phyloP scores from a whole-genome alignment of 2,329 filamentous ascomycete genomes.

The Diaporthe destruens region DNA sequence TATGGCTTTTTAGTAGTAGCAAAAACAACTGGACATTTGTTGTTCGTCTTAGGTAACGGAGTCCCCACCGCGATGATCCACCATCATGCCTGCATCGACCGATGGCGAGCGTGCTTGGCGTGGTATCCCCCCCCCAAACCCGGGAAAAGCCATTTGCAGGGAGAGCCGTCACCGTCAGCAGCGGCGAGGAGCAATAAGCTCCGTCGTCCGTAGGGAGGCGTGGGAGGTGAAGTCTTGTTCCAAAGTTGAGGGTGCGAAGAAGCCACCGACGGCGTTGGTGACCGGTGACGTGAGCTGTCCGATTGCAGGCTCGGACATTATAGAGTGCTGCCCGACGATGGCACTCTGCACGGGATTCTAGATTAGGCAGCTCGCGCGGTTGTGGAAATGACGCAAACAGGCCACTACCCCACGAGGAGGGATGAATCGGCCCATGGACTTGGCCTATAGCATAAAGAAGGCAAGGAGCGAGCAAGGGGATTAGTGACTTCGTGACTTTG shows the following conservation, averaged over 20 bases:
- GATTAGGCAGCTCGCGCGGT: slow-evolving; percentile 27
- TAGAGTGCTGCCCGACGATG: slow-evolving; percentile 28
- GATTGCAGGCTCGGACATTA: slow-evolving; percentile 8
- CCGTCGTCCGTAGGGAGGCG: slow-evolving; percentile 25
- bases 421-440: slow-evolving; percentile 19
- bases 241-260: slow-evolving; percentile 13
- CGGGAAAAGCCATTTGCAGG: slow-evolving; percentile 1
- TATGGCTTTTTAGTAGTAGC: not conserved
- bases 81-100: slow-evolving; percentile 27
- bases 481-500: slow-evolving; percentile 20
- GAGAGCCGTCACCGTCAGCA: not conserved
- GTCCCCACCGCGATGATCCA: slow-evolving; percentile 15
- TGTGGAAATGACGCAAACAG: slow-evolving; percentile 31
- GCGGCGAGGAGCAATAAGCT: not conserved
- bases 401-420: slow-evolving; percentile 28
- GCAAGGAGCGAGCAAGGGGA: slow-evolving; percentile 10
- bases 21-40: not conserved
- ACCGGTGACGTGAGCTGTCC: slow-evolving; percentile 9
- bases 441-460: slow-evolving; percentile 21
- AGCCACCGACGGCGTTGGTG: not conserved
- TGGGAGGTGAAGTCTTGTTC: not conserved
- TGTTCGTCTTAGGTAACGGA: slow-evolving; percentile 24
- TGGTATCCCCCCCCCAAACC: slow-evolving; percentile 5
- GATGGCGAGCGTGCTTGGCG: slow-evolving; percentile 26
- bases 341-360: slow-evolving; percentile 27